A percentile compares a stretch with the other conserved stretches of the same genome.
Conservation (phyloP, 2,329 filamentous ascomycete species). For the Fusarium pseudonygamai region DNA sequence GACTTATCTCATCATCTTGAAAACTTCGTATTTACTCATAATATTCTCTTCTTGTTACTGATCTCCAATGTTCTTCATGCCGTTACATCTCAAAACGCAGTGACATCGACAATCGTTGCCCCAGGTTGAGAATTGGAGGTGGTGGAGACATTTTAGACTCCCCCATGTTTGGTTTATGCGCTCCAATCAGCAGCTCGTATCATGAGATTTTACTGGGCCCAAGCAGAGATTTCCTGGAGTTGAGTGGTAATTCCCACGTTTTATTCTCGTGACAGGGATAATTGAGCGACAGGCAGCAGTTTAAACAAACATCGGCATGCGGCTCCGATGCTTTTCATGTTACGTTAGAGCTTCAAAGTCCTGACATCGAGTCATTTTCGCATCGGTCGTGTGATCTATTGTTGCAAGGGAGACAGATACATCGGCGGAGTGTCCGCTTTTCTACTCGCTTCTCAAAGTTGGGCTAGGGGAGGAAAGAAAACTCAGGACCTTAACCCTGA, state of each 20-base stretch:
- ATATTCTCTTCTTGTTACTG: background rate
- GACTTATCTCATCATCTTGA: accelerated
- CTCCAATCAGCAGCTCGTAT: background rate
- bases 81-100: accelerated
- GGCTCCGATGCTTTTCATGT: background rate
- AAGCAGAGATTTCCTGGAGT: background rate
- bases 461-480: too few species aligned
- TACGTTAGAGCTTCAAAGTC: background rate
- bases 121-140: background rate
- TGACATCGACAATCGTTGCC: background rate
- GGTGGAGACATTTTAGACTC: background rate
- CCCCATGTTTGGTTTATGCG: conserved; percentile 16
- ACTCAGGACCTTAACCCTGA: too few species aligned
- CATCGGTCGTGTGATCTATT: background rate
- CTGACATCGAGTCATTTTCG: background rate
- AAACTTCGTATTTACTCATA: too few species aligned
- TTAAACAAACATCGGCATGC: background rate
- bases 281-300: background rate
- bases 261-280: conserved; percentile 2
- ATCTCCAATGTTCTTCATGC: accelerated
- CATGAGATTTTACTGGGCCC: background rate
- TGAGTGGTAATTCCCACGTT: background rate
- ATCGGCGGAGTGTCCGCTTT: background rate
- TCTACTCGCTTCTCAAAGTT: background rate
- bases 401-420: background rate